Percentiles rank a stretch among this genome's conserved stretches.
Conservation (phyloP, 2,329 filamentous ascomycete genomes). For the Hymenoscyphus scutula region DNA sequence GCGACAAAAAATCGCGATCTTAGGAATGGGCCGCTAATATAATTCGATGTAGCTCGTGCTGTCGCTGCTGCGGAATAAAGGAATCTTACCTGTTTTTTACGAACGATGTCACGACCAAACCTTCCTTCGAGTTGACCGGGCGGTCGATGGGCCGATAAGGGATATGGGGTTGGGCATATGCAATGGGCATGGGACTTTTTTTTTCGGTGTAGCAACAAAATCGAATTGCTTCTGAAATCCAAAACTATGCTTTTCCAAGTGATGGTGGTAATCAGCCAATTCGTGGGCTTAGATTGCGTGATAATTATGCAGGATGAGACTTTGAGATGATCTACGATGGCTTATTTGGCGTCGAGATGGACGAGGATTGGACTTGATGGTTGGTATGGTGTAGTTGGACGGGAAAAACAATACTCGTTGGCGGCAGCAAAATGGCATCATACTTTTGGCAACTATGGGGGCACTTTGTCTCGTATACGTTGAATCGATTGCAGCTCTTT, state of each 20-base stretch:
- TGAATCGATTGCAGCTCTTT: too few species aligned
- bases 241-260: conserved; percentile 4
- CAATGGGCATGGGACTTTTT: conserved; percentile 32
- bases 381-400: neutral
- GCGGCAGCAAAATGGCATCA: too few species aligned
- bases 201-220: conserved; percentile 38
- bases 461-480: too few species aligned
- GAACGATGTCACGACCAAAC: conserved; percentile 34
- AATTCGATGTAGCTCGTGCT: conserved; percentile 52
- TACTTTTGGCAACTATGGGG: too few species aligned
- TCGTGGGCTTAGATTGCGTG: neutral
- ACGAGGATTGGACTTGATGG: neutral
- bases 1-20: neutral
- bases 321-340: neutral
- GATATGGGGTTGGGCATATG: conserved; percentile 34
- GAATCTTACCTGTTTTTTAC: conserved; percentile 17
- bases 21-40: neutral
- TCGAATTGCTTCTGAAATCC: conserved; percentile 29
- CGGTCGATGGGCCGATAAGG: conserved; percentile 29
- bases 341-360: neutral
- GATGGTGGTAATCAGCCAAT: neutral
- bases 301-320: conserved; percentile 8
- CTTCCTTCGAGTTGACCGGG: conserved; percentile 31
- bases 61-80: conserved; percentile 50
- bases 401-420: neutral